Conservation (phyloP, 2,329 filamentous ascomycete genomes). For the Colletotrichum sp. region DNA sequence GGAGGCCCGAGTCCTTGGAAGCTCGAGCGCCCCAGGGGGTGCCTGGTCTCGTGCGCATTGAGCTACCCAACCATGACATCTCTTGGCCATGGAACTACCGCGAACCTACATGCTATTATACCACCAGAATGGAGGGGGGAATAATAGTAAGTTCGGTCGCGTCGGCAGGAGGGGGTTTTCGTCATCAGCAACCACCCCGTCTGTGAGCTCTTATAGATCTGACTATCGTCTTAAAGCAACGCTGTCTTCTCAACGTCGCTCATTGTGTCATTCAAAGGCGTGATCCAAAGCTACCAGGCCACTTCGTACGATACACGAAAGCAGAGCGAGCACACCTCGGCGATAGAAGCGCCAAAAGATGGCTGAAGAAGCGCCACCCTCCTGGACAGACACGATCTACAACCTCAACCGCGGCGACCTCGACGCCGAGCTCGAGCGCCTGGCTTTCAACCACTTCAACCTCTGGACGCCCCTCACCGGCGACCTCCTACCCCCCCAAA, state of each 20-base stretch:
- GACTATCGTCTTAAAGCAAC: neutral
- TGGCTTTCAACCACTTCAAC: slow-evolving; percentile 15
- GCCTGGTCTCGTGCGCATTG: neutral
- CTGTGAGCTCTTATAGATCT: neutral
- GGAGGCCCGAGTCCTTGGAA: neutral
- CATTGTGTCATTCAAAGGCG: neutral
- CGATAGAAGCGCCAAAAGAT: neutral
- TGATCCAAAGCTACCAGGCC: neutral
- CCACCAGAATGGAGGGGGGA: neutral
- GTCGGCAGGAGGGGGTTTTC: neutral
- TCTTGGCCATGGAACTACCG: neutral
- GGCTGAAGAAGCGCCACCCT: neutral
- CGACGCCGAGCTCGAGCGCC: slow-evolving; percentile 9
- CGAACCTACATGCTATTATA: neutral
- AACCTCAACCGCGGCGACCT: slow-evolving; percentile 6
- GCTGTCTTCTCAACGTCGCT: neutral
- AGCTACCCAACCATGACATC: neutral
- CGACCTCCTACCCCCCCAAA: slow-evolving; percentile 2
- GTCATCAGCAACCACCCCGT: neutral
- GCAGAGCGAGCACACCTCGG: neutral
- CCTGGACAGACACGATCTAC: slow-evolving; percentile 10
- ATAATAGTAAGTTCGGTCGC: neutral
- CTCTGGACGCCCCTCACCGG: slow-evolving; percentile 9
- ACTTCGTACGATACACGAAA: neutral
- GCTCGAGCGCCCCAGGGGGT: neutral